Evolutionary conservation across 306 rosid species (phyloP).

Genomic region (Albizia julibrissin): DNA sequence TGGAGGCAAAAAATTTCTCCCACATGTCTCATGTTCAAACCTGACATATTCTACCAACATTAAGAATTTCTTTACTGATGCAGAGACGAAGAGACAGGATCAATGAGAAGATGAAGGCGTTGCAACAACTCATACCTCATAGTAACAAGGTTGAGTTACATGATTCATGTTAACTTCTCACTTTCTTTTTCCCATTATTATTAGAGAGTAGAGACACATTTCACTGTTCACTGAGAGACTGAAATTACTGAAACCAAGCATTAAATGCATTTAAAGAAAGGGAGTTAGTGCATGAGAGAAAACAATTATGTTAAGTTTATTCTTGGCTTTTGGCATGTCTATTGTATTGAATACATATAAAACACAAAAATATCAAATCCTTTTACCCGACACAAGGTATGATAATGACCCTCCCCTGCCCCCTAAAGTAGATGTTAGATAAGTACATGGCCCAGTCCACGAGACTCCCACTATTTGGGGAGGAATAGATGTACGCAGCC

Average conservation of each 20-base stretch:
- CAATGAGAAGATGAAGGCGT: conserved; percentile 82
- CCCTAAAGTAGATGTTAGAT: neutral
- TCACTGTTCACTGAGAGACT: conserved; percentile 17
- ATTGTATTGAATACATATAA: neutral
- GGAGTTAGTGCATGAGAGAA: neutral
- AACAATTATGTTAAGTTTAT: neutral
- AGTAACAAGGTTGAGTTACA: conserved; percentile 66
- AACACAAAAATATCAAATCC: neutral
- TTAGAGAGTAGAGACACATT: conserved; percentile 5
- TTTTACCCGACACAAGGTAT: neutral
- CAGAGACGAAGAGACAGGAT: conserved; percentile 93
- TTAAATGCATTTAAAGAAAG: neutral
- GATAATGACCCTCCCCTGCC: neutral
- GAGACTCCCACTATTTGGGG: too few relatives aligned
- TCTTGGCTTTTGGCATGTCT: neutral
- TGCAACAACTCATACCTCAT: conserved; percentile 93
- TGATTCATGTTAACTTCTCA: conserved; percentile 18
- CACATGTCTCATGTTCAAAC: too few relatives aligned
- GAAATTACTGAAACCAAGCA: neutral
- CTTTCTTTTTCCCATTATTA: neutral
- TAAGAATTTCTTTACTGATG: conserved; percentile 21
- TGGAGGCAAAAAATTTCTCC: too few relatives aligned
- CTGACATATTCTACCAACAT: too few relatives aligned
- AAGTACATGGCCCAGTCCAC: too few relatives aligned
- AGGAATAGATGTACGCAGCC: too few relatives aligned